Evolutionary conservation across 768 basidiomycete species (phyloP), one percentile per base, ranked within the genome.

Genomic region (Psilocybe azurescens): DNA sequence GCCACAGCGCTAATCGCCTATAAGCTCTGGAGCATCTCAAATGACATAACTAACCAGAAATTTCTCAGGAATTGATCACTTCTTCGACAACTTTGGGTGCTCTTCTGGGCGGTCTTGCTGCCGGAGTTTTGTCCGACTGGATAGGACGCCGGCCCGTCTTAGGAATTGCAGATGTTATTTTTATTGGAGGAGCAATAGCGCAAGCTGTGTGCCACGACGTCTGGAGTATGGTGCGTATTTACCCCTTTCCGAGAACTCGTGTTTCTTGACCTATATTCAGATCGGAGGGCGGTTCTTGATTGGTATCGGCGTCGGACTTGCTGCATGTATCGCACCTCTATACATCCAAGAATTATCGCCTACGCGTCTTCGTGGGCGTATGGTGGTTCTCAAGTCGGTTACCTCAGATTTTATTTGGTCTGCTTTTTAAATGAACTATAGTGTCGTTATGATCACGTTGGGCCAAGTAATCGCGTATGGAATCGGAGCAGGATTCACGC

Each of bases 311-410:
- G 90, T 93, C 1, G 90, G 91, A 2, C 74, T 91, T 1, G 91
- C 92, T 16, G 85, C 89, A 3, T 91, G 91, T 65, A 84, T 92
- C 55, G 89, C 91, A 0, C 91, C 92, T 9, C 79, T 94, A 4
- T 93, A 94, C 71, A 92, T 95, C 53, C 91, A 93, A 70, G 93
- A 94, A 73, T 81, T 94, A 20, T 86, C 91, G 0, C 91, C 91
- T 0, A 91, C 90, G 7, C 79, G 86, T 7, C 79, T 89, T 29
- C 81, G 91, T 4, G 93, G 91, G 4, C 80, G 89, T 36, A 86
- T 94, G 85, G 91, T 93, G 3, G 89, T 91, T 10, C 77, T 93
- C 56, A 94, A 94, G 78, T 78, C 33, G 24, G 74, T 70, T 44
- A 4, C 49, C 50, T 32, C 33, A 33, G 13, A 32, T 33, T 39